Base-by-base conservation (phyloP, 1,284 basidiomycete genomes). In the Erythrobasidium hasegawianum region DNA sequence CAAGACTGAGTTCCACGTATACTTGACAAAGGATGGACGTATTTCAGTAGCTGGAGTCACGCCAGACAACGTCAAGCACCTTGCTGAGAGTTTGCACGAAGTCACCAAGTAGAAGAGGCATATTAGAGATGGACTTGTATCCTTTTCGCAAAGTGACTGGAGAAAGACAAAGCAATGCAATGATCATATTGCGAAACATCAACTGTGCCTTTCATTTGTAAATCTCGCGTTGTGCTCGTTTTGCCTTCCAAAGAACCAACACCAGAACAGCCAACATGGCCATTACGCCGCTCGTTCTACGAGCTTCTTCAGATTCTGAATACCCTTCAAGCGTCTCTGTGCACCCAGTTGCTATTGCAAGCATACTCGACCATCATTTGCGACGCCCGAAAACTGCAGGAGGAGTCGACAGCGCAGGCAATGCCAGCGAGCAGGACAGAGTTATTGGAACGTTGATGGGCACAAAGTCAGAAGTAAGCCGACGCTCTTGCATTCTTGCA, bases 371-470 rank as follows among this genome's bases (percentile, higher is more conserved):
- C 79, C 95, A 98, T 81, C 96, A 93, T 80, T 86, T 97, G 57
- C 88, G 96, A 41, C 85, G 93, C 69, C 87, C 85, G 57, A 85
- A 87, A 72, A 40, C 14, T 43, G 27, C 62, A 65, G 62, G 56
- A 49, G 33, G 33, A 33, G 33, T 33, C 33, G 33, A 33, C 33
- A 33, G 33, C 33, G 33, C 4, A 11, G 26, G 50, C 22, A 22
- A 20, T 40, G 78, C 81, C 38, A 88, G 93, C 27, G 78, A 81
- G 41, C 89, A 93, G 75, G 88, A 88, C 71, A 86, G 95, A 66
- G 95, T 98, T 8, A 95, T 99, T 76, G 96, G 96, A 24, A 97
- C 96, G 0, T 84, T 98, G 29, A 86, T 99, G 49, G 95, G 95
- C 13, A 86, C 84, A 56, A 86, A 94, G 72, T 86, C 84, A 53